These are phyloP conservation scores for Gossypium herbaceum DNA, from an alignment of 345 rosid species.

Conservation along the genomic window DNA sequence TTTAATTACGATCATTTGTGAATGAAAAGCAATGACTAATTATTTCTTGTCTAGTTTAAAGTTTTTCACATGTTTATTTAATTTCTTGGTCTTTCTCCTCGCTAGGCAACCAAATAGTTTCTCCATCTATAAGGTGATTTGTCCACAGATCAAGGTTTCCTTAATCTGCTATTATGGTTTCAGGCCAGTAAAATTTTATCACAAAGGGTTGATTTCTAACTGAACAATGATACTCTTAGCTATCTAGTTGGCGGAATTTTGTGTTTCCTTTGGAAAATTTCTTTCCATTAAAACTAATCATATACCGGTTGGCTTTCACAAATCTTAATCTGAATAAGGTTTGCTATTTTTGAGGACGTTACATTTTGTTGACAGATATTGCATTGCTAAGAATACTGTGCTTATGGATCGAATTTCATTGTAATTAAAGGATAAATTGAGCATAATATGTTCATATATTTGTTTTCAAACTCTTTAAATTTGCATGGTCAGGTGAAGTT, in stretches of 20 bases:
- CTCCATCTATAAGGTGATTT: constrained; percentile 4
- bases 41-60: not conserved
- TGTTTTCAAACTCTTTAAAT: constrained; percentile 10
- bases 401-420: not conserved
- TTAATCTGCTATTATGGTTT: not conserved
- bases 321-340: not conserved
- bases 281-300: not conserved
- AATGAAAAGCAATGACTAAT: not conserved
- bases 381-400: not conserved
- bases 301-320: not conserved
- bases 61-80: not conserved
- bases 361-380: no score
- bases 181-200: not conserved
- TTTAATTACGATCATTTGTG: not conserved
- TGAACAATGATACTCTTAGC: not conserved
- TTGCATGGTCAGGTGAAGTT: constrained; percentile 68
- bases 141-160: not conserved
- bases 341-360: not conserved
- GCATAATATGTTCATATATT: not conserved
- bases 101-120: not conserved
- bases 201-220: not conserved
- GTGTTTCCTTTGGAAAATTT: not conserved
- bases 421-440: not conserved
- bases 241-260: not conserved
- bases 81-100: not conserved